A percentile compares a stretch with the other conserved stretches of the same genome.
These are phyloP conservation scores for Canna indica DNA, from an alignment of 176 grass and related monocot species.

Conservation along the genomic window DNA sequence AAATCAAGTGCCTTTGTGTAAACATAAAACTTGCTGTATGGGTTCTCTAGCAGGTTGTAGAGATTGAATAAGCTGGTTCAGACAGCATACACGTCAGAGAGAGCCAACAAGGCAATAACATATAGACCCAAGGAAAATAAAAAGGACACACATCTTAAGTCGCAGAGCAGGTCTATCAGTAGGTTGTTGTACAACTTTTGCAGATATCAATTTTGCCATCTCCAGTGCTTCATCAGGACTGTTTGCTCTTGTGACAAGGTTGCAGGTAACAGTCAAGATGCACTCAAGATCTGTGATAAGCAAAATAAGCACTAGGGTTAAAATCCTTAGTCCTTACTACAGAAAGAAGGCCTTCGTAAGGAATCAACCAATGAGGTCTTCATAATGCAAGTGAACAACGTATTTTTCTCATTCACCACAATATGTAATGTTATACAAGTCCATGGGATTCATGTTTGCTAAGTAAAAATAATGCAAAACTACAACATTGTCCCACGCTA, in stretches of 20 bases:
- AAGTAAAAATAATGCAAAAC: no score
- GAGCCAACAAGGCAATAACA: not conserved
- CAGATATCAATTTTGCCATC: slow-evolving; percentile 64
- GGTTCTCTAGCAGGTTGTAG: slow-evolving; percentile 66
- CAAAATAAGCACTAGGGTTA: not conserved
- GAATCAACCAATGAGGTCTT: not conserved
- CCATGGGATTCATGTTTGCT: not conserved
- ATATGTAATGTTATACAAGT: not conserved
- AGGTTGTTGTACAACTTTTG: slow-evolving; percentile 57
- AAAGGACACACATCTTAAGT: slow-evolving; percentile 55
- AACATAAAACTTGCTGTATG: slow-evolving; percentile 52
- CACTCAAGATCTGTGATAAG: slow-evolving; percentile 69
- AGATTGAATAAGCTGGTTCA: slow-evolving; percentile 55
- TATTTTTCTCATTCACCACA: not conserved
- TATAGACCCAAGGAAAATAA: not conserved
- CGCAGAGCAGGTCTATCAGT: slow-evolving; percentile 55
- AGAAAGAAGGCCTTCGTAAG: not conserved
- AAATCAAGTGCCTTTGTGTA: slow-evolving; percentile 74
- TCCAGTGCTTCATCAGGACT: slow-evolving; percentile 66
- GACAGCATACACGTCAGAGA: slow-evolving; percentile 8
- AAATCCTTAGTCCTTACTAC: not conserved
- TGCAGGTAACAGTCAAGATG: slow-evolving; percentile 68
- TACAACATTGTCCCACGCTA: no score
- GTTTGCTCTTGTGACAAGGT: slow-evolving; percentile 60
- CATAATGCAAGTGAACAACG: not conserved